A percentile compares a stretch with the other conserved stretches of the same genome.
Evolutionary conservation across 805 yeast species (phyloP).

Genomic region (Yamadazyma ubonensis): DNA sequence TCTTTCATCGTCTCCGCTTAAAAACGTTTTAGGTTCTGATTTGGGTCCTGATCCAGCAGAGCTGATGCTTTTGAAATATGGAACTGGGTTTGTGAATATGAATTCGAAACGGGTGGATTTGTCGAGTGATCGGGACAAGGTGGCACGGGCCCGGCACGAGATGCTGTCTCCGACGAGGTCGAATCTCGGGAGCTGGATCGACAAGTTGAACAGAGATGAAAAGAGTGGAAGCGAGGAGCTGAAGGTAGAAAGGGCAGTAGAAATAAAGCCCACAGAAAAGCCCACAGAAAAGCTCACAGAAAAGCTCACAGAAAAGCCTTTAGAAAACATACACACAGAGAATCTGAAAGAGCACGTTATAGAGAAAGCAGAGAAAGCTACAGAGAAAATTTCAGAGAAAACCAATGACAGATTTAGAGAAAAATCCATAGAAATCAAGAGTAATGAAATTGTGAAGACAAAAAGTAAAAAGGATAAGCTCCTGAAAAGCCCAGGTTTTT

Average conservation of each 20-base stretch:
- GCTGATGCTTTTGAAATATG: conserved; percentile 43
- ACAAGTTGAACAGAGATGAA: conserved; percentile 17
- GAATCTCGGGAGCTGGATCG: conserved; percentile 28
- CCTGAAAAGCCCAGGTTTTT: neutral
- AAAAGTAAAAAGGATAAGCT: too few relatives aligned
- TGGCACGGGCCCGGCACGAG: neutral
- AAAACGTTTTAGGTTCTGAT: conserved; percentile 13
- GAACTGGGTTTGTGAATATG: conserved; percentile 31
- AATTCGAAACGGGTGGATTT: conserved; percentile 37
- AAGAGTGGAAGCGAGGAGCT: too few relatives aligned
- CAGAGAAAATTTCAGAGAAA: too few relatives aligned
- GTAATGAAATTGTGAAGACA: too few relatives aligned
- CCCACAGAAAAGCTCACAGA: too few relatives aligned
- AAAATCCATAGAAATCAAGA: too few relatives aligned
- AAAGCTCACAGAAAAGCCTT: too few relatives aligned
- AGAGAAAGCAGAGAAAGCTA: too few relatives aligned
- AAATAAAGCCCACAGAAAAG: too few relatives aligned
- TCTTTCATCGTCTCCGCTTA: conserved; percentile 45
- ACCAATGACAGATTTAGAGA: too few relatives aligned
- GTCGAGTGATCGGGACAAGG: conserved; percentile 19
- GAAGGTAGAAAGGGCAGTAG: neutral
- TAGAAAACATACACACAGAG: too few relatives aligned
- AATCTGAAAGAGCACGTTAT: too few relatives aligned
- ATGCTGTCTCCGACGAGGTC: conserved; percentile 4
- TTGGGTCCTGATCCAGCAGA: conserved; percentile 28